Evolutionary conservation across 2,329 filamentous ascomycete species (phyloP).

Genomic region (Monilinia aucupariae): DNA sequence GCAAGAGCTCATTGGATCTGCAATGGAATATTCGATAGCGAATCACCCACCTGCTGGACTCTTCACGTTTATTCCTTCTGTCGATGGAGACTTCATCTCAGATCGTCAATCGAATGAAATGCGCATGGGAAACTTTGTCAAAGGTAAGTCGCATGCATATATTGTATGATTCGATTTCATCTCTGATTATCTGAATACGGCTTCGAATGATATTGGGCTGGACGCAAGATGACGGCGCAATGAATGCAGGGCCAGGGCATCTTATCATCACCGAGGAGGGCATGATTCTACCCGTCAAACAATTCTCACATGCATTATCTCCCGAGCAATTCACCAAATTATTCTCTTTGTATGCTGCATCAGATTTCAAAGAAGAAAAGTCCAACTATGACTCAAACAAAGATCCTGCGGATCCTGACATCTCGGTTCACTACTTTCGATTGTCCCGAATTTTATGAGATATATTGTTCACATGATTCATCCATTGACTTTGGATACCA

Average conservation of each 20-base stretch:
- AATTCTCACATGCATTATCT: not conserved
- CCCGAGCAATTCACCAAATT: not conserved
- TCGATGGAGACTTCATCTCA: slow-evolving; percentile 8
- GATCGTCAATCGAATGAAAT: not conserved
- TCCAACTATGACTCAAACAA: not conserved
- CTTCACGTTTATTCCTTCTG: slow-evolving; percentile 14
- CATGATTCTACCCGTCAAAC: not conserved
- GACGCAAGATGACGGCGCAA: slow-evolving; percentile 16
- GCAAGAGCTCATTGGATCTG: slow-evolving; percentile 8
- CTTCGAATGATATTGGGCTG: slow-evolving; percentile 10
- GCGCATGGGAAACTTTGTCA: not conserved
- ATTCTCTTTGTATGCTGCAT: not conserved
- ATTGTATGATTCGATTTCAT: not conserved
- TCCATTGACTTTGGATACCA: slow-evolving; percentile 7
- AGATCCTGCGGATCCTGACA: not conserved
- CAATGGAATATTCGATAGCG: slow-evolving; percentile 16
- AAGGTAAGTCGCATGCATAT: not conserved
- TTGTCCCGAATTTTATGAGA: slow-evolving; percentile 1
- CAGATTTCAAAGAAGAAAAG: slow-evolving; percentile 6
- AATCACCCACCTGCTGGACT: slow-evolving; percentile 7
- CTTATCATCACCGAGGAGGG: not conserved
- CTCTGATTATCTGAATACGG: not conserved
- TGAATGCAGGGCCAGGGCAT: not conserved
- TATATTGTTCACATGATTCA: slow-evolving; percentile 6
- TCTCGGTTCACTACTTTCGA: slow-evolving; percentile 9